Percentiles rank a stretch among this genome's conserved stretches.
These are phyloP conservation scores for Erodium maritimum DNA, from an alignment of 345 rosid genomes.

Conservation along the genomic window DNA sequence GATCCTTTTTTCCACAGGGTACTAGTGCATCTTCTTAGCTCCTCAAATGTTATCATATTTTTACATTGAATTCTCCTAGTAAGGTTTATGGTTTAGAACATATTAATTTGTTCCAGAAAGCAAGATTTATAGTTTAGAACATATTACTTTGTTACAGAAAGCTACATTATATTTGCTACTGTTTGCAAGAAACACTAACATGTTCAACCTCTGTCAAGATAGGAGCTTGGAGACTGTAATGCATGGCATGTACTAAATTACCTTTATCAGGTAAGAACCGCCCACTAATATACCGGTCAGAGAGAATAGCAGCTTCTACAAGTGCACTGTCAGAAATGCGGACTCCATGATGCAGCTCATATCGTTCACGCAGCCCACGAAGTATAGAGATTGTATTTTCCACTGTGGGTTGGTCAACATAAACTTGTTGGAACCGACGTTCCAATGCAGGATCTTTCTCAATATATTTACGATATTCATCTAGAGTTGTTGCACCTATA, in stretches of 20 bases:
- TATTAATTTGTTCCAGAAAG: too few species aligned
- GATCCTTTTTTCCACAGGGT: too few species aligned
- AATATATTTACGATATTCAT: constrained; percentile 72
- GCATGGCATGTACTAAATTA: constrained; percentile 8
- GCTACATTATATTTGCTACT: too few species aligned
- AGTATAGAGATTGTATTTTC: constrained; percentile 67
- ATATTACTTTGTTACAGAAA: too few species aligned
- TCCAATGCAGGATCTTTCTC: constrained; percentile 91
- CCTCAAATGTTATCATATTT: not conserved
- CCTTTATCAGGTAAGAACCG: constrained; percentile 91
- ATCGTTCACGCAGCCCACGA: constrained; percentile 74
- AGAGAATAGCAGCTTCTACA: constrained; percentile 85
- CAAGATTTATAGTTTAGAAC: too few species aligned
- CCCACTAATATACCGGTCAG: constrained; percentile 84
- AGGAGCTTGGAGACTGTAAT: not conserved
- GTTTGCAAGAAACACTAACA: too few species aligned
- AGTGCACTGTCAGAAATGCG: constrained; percentile 89
- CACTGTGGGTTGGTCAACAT: constrained; percentile 76
- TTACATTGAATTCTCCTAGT: not conserved
- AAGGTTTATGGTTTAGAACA: too few species aligned
- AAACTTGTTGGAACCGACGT: constrained; percentile 86
- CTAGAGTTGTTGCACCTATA: constrained; percentile 80
- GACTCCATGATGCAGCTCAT: constrained; percentile 84
- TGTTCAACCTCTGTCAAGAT: not conserved
- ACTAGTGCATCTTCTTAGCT: not conserved